A percentile compares a stretch with the other conserved stretches of the same genome.
Evolutionary conservation across 345 rosid genomes (phyloP).

Genomic region (Hibiscus trionum): DNA sequence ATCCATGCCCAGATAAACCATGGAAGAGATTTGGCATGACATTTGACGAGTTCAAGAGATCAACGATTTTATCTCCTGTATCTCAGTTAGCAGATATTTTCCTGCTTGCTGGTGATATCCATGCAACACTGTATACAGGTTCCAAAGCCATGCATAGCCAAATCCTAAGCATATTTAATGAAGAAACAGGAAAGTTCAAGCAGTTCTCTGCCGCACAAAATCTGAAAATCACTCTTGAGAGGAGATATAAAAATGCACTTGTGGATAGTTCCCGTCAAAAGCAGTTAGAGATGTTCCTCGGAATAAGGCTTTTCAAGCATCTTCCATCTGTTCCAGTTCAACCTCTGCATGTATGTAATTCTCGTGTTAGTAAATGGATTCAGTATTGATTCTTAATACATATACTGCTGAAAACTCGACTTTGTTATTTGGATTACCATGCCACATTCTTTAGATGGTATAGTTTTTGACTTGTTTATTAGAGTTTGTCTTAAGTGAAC

Average conservation of each 20-base stretch:
- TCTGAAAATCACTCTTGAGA: constrained; percentile 79
- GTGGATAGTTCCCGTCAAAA: constrained; percentile 96
- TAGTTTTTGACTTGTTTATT: neutral
- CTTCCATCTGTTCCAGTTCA: constrained; percentile 83
- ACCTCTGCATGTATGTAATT: constrained; percentile 66
- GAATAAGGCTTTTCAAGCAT: constrained; percentile 91
- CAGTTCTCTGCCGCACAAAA: constrained; percentile 93
- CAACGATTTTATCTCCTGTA: constrained; percentile 82
- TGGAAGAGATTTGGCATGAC: constrained; percentile 98
- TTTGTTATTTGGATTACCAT: neutral
- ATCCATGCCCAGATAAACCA: constrained; percentile 97
- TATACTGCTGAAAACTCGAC: neutral
- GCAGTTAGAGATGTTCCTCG: constrained; percentile 95
- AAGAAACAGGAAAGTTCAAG: constrained; percentile 84
- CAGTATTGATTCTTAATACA: neutral
- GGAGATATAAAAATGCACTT: constrained; percentile 85
- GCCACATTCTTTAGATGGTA: neutral
- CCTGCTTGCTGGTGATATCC: constrained; percentile 93
- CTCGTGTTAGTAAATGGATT: neutral
- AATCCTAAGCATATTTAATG: constrained; percentile 87
- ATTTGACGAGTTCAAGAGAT: constrained; percentile 81
- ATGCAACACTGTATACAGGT: constrained; percentile 96
- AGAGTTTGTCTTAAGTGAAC: neutral
- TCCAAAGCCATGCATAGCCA: constrained; percentile 99
- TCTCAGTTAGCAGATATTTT: constrained; percentile 91